Evolutionary conservation across 805 yeast genomes (phyloP), one percentile per base, ranked within the genome.

Genomic region (Suhomyces faveliae): DNA sequence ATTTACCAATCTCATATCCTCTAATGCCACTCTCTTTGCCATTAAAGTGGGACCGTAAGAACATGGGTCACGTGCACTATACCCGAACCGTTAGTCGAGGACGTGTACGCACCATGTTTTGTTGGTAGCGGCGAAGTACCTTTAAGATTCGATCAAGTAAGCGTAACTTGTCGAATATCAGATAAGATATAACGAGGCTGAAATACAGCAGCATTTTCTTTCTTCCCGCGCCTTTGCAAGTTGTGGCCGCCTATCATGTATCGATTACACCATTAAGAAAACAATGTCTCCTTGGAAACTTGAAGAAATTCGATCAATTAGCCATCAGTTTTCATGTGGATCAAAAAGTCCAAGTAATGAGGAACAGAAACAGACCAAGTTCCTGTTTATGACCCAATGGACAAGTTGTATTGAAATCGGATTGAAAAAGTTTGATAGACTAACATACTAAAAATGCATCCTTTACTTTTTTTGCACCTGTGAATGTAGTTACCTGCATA

Each of bases 281-380:
- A 63, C 85, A 85, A 61, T 92, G 99, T 70, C 94, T 89, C 70
- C 89, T 78, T 60, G 98, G 92, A 64, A 77, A 77, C 49, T 76
- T 94, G 72, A 87, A 84, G 64, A 77, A 77, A 59, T 87, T 88
- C 57, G 99, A 92, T 69, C 89, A 87, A 66, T 74, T 92, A 56
- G 86, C 96, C 15, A 84, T 92, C 52, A 78, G 89, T 42, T 92
- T 85, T 79, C 99, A 92, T 71, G 95, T 88, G 97, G 97, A 55
- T 89, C 91, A 61, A 81, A 97, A 68, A 85, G 88, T 58, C 83
- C 85, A 35, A 77, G 76, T 50, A 79, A 88, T 44, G 77, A 83
- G 24, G 83, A 80, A 47, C 94, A 87, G 62, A 77, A 45, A 64
- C 61, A 43, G 69, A 84, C 17, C 74, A 78, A 56, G 73, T 81